A percentile compares a stretch with the other conserved stretches of the same genome.
Conservation (phyloP, 371 early-diverging fungal species). For the Mortierella sp. region DNA sequence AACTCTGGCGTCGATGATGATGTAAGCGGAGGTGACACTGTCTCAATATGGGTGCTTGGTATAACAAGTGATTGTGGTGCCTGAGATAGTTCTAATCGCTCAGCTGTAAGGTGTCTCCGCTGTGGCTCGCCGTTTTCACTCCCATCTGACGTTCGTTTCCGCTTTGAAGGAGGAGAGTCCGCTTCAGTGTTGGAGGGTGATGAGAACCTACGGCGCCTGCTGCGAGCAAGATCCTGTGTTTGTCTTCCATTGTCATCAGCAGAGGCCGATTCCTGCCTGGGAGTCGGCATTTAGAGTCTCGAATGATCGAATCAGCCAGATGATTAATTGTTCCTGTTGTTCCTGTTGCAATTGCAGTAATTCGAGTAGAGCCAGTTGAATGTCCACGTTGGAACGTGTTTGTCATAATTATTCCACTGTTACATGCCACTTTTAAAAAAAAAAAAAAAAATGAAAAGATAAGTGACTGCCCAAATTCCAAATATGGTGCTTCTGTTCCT, state of each 20-base stretch:
- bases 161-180: neutral
- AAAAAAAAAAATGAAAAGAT: neutral
- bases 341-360: neutral
- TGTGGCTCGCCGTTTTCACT: neutral
- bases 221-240: neutral
- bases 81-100: neutral
- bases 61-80: neutral
- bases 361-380: neutral
- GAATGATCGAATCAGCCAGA: neutral
- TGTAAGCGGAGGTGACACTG: no score
- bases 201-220: neutral
- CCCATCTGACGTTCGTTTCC: neutral
- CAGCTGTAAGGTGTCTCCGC: neutral
- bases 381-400: no score
- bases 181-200: neutral
- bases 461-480: neutral
- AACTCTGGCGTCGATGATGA: no score
- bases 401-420: neutral
- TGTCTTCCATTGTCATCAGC: neutral
- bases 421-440: no score
- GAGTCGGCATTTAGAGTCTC: neutral
- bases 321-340: neutral
- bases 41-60: no score
- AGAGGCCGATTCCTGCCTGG: neutral
- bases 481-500: neutral